Percentiles rank a stretch among this genome's conserved stretches.
These are phyloP conservation scores for Cyclotella cryptica DNA, from an alignment of 108 stramenopile species.

Conservation along the genomic window DNA sequence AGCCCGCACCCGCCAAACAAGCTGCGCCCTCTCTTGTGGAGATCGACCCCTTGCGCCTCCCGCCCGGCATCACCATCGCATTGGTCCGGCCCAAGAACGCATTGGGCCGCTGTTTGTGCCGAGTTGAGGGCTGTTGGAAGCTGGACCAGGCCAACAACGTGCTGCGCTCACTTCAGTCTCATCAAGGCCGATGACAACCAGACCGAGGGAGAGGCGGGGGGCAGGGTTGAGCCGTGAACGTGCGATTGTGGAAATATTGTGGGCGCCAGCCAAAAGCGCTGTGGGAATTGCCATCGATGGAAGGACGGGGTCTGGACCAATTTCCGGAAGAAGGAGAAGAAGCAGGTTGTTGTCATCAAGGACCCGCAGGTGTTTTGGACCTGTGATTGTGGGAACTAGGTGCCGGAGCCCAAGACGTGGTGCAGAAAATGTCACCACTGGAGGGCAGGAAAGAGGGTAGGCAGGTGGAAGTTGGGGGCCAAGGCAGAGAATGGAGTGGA, in stretches of 20 bases:
- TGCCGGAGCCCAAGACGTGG: constrained; percentile 15
- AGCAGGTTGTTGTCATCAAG: no score
- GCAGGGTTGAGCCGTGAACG: constrained; percentile 9
- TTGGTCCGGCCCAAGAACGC: constrained; percentile 17
- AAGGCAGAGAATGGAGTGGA: not conserved
- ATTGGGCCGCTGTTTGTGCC: constrained; percentile 29
- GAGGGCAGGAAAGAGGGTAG: constrained; percentile 26
- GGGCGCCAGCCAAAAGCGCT: constrained; percentile 8
- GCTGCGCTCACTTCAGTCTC: constrained; percentile 36
- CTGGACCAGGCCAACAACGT: constrained; percentile 42
- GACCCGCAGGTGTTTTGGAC: constrained; percentile 14
- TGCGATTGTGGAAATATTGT: constrained; percentile 12
- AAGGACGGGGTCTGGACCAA: constrained; percentile 23
- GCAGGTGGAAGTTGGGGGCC: constrained; percentile 21
- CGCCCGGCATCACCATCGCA: constrained; percentile 17
- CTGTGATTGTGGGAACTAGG: constrained; percentile 27
- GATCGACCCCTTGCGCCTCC: not conserved
- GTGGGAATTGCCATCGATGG: constrained; percentile 17
- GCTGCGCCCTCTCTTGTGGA: not conserved
- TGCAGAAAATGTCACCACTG: constrained; percentile 42
- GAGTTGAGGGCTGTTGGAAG: constrained; percentile 38
- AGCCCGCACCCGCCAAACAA: not conserved
- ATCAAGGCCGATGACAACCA: not conserved
- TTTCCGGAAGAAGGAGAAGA: not conserved
- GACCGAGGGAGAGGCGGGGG: not conserved